Base-by-base conservation (phyloP, 352 stramenopile genomes). In the Pythium phragmiticola region DNA sequence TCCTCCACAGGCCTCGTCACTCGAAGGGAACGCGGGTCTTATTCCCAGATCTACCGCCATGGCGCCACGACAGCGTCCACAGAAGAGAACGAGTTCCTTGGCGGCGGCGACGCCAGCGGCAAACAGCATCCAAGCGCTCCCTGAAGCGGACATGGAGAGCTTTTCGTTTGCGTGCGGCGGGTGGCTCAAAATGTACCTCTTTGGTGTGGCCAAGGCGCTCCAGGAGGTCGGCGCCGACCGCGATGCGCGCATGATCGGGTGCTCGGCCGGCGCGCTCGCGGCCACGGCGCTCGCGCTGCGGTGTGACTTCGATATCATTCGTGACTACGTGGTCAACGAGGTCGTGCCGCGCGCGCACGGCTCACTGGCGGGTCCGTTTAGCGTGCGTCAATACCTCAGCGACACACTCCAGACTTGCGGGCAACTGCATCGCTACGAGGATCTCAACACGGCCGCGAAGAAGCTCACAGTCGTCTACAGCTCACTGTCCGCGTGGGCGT, bases 171-270 rank as follows among this genome's bases (percentile, higher is more conserved):
- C 84, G 1, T 94, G 86, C 55, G 85, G 82, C 26, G 88, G 88
- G 0, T 96, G 82, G 81, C 84, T 96, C 64, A 96, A 95, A 68
- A 89, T 89, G 80, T 95, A 95, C 69, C 68, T 89, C 19, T 95
- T 96, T 47, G 88, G 88, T 46, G 87, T 95, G 30, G 84, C 84
- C 60, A 93, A 95, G 62, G 84, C 84, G 19, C 74, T 96, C 23
- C 85, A 96, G 54, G 60, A 94, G 60, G 77, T 78, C 61, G 77
- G 82, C 28, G 61, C 94, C 23, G 80, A 92, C 54, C 69, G 70
- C 13, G 33, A 80, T 34, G 75, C 83, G 34, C 75, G 73, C n/a
- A 66, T 92, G 34, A 92, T 94, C 43, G 87, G 87, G 34, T 92
- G 81, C 63, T 94, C 82, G 16, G 88, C 84, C 16, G 87, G 87